phyloP scores from a whole-genome alignment of 805 yeast genomes.

The Candida michaelii region DNA sequence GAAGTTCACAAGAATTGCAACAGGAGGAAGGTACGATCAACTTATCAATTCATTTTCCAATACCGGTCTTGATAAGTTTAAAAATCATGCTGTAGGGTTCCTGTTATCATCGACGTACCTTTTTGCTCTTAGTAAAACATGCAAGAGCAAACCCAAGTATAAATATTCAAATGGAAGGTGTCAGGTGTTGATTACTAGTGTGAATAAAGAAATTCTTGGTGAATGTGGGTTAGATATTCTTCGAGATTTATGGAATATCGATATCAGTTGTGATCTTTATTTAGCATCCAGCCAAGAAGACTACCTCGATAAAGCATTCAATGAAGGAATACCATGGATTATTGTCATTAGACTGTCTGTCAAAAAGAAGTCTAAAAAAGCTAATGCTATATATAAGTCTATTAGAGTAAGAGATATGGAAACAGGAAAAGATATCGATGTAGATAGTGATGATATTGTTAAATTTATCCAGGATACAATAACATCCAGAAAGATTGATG shows the following conservation, averaged over 20 bases:
- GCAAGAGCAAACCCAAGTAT: constrained; percentile 21
- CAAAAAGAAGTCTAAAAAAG: constrained; percentile 34
- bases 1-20: constrained; percentile 59
- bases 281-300: constrained; percentile 53
- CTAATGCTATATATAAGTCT: constrained; percentile 61
- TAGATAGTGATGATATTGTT: constrained; percentile 67
- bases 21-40: constrained; percentile 92
- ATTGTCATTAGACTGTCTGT: constrained; percentile 65
- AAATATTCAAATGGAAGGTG: constrained; percentile 52
- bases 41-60: constrained; percentile 68
- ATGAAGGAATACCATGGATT: constrained; percentile 74
- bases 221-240: constrained; percentile 65
- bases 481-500: constrained; percentile 3
- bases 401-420: constrained; percentile 66
- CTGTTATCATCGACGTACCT: constrained; percentile 58
- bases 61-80: constrained; percentile 25
- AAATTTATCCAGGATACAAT: constrained; percentile 17
- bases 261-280: constrained; percentile 71
- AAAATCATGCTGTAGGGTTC: constrained; percentile 75
- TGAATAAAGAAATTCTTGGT: constrained; percentile 54
- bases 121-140: constrained; percentile 33
- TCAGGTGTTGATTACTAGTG: constrained; percentile 76
- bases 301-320: constrained; percentile 57
- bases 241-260: constrained; percentile 68
- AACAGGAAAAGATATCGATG: constrained; percentile 65